Evolutionary conservation across 1,284 basidiomycete genomes (phyloP).

Genomic region (Rhodotorula sp.): DNA sequence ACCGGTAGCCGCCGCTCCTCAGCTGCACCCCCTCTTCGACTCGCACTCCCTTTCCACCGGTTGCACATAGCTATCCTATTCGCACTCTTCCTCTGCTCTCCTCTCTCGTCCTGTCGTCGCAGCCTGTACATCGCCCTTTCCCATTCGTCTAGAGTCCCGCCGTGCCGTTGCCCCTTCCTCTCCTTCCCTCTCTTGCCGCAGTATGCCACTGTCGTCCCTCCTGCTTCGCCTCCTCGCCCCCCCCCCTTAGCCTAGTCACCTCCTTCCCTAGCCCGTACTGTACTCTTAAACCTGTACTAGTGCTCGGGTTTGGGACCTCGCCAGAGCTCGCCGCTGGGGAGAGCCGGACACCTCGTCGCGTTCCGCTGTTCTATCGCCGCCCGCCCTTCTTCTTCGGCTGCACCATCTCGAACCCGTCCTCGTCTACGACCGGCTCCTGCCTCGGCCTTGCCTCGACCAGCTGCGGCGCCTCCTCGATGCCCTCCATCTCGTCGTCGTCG

Average conservation of each 20-base stretch:
- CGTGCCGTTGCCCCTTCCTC: neutral
- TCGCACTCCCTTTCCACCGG: neutral
- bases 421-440: slow-evolving; percentile 71
- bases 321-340: neutral
- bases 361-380: slow-evolving; percentile 6
- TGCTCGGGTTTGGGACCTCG: too few species aligned
- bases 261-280: neutral
- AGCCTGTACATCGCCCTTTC: neutral
- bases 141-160: neutral
- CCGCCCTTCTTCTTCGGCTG: slow-evolving; percentile 58
- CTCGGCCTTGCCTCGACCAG: slow-evolving; percentile 46
- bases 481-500: slow-evolving; percentile 53
- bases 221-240: neutral
- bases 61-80: neutral
- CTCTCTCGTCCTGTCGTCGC: neutral
- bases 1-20: neutral
- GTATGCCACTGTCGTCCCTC: neutral
- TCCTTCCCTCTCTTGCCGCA: neutral
- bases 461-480: slow-evolving; percentile 57
- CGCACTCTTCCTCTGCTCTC: neutral
- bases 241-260: neutral
- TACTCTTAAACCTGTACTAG: neutral
- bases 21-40: neutral
- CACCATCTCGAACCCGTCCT: slow-evolving; percentile 83
- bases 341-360: neutral